Conservation (phyloP, 306 rosid species). For the Sesbania bispinosa region DNA sequence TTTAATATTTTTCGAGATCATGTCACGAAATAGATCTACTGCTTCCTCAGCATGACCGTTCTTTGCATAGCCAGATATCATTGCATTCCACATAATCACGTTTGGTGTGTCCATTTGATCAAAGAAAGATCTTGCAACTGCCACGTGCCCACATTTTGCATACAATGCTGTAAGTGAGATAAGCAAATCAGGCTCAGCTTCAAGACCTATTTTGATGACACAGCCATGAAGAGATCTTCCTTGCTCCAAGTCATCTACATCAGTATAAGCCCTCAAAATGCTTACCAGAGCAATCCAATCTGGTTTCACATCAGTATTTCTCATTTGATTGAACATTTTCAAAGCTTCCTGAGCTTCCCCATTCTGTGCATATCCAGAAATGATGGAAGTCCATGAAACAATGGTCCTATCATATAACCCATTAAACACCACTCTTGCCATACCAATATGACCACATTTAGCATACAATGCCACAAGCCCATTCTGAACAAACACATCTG, state of each 20-base stretch:
- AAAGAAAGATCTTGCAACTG: conserved; percentile 59
- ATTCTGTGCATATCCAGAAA: conserved; percentile 64
- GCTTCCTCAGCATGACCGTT: conserved; percentile 70
- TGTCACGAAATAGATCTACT: conserved; percentile 46
- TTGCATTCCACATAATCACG: conserved; percentile 65
- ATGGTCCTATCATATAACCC: conserved; percentile 41
- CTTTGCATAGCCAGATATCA: conserved; percentile 77
- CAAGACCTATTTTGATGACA: conserved; percentile 62
- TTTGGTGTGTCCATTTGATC: conserved; percentile 43
- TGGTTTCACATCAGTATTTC: conserved; percentile 31
- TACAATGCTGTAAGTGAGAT: conserved; percentile 51
- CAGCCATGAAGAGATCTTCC: conserved; percentile 60
- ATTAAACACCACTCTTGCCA: conserved; percentile 58
- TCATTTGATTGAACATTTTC: conserved; percentile 54
- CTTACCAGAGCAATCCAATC: conserved; percentile 69
- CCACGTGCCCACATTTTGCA: conserved; percentile 64
- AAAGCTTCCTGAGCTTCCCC: conserved; percentile 57
- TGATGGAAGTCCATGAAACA: conserved; percentile 73
- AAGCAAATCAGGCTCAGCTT: conserved; percentile 60
- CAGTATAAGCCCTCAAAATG: conserved; percentile 53
- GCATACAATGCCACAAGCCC: conserved; percentile 63
- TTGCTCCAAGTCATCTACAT: conserved; percentile 59
- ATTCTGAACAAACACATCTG: conserved; percentile 58
- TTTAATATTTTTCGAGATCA: conserved; percentile 37
- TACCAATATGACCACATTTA: conserved; percentile 44